Base-by-base conservation (phyloP, 208 protist species). In the Crithidia fasciculata region DNA sequence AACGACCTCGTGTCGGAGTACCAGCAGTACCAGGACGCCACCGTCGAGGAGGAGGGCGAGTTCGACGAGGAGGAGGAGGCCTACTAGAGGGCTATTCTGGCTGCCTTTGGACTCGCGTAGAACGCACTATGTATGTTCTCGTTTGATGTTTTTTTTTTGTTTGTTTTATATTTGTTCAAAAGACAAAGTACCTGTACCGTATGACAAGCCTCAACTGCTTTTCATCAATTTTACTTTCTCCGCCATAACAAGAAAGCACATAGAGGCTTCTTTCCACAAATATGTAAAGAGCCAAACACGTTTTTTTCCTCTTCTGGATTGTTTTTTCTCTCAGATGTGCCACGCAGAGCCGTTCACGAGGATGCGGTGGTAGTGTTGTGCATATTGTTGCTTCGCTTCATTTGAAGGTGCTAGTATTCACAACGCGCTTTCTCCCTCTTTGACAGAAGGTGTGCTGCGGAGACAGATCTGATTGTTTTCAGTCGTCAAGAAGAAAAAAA, bases 1-100 rank as follows among this genome's bases (percentile, higher is more conserved):
- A 95, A 91, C 86, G 97, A 98, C 74, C 83, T 98, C 64, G 54
- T 68, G 58, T 90, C 82, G 53, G 95, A 98, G 83, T 98, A 98
- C 82, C 90, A 98, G 90, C 92, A 98, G 86, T 98, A 95, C 76
- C 76, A 96, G 74, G 89, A 93, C 65, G 93, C 92, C 72, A 90
- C 90, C 45, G 75, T 89, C 60, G 92, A 96, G 64, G 91, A 95
- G 78, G 89, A 94, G 79, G 90, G 86, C 16, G 57, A 62, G 57
- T 62, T 88, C 72, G 88, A 93, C 56, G 57, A 62, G 57, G 40
- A 92, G 71, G 86, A 82, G 53, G 85, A 86, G 81, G 72, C 72
- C 54, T 85, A 86, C 76, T 87, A 76, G 55, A 41, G 41, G 41
- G 54, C 37, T 9, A 47, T 28, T 44, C 43, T 41, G 0, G 3